Evolutionary conservation across 1,139 yeast species (phyloP).

Genomic region (Citeromyces hawaiiensis): DNA sequence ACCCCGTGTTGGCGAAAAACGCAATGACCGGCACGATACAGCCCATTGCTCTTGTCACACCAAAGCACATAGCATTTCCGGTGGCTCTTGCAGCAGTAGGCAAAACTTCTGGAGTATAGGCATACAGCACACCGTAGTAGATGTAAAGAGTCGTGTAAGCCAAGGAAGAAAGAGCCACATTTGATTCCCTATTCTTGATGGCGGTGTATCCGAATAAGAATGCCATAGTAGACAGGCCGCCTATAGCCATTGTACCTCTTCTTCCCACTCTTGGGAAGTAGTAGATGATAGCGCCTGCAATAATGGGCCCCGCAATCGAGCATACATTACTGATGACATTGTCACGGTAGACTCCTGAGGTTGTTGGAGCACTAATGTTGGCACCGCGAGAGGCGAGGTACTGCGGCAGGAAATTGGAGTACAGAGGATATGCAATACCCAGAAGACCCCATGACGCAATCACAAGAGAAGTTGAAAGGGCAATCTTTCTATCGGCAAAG

Average conservation of each 20-base stretch:
- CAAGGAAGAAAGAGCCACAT: slow-evolving; percentile 38
- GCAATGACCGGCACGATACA: slow-evolving; percentile 39
- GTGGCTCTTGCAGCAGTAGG: slow-evolving; percentile 44
- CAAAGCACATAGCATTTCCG: slow-evolving; percentile 38
- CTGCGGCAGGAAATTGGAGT: slow-evolving; percentile 34
- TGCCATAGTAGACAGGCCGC: slow-evolving; percentile 38
- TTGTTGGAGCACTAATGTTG: slow-evolving; percentile 22
- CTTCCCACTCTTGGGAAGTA: slow-evolving; percentile 35
- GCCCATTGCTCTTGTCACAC: slow-evolving; percentile 31
- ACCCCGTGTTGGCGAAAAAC: slow-evolving; percentile 26
- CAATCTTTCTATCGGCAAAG: slow-evolving; percentile 25
- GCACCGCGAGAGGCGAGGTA: slow-evolving; percentile 34
- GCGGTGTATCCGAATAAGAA: slow-evolving; percentile 44
- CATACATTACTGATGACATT: slow-evolving; percentile 34
- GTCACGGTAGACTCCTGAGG: slow-evolving; percentile 33
- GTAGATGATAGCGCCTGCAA: slow-evolving; percentile 30
- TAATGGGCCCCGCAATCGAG: slow-evolving; percentile 42
- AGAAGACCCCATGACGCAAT: slow-evolving; percentile 33
- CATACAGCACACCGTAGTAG: slow-evolving; percentile 41
- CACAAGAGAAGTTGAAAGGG: slow-evolving; percentile 25
- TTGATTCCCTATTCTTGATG: slow-evolving; percentile 32
- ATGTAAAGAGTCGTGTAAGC: slow-evolving; percentile 36
- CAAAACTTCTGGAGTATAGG: slow-evolving; percentile 46
- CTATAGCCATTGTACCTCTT: slow-evolving; percentile 40
- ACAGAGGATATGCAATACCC: slow-evolving; percentile 39